These are phyloP conservation scores for Rubia yunnanensis DNA, from an alignment of 257 asterid species.

Conservation along the genomic window DNA sequence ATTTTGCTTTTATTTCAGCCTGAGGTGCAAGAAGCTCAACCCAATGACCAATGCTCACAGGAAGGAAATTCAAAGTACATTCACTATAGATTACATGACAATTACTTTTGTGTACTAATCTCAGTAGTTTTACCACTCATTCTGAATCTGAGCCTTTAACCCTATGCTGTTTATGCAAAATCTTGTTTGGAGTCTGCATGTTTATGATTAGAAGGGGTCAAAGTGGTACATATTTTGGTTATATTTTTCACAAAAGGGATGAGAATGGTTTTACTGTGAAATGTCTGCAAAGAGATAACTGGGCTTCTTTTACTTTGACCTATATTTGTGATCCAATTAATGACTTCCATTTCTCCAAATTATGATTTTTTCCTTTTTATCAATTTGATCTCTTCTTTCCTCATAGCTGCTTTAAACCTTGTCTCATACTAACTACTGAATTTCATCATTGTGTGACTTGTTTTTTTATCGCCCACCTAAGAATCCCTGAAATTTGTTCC, in stretches of 20 bases:
- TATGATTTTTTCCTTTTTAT: not conserved
- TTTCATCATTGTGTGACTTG: not conserved
- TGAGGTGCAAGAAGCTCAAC: slow-evolving; percentile 41
- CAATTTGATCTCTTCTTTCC: no score
- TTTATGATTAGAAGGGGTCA: not conserved
- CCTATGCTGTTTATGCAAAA: no score
- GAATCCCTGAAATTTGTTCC: not conserved
- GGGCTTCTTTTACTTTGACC: not conserved
- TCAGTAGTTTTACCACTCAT: not conserved
- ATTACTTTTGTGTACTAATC: not conserved
- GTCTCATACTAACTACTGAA: not conserved
- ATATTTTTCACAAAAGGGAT: not conserved
- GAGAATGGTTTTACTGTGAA: not conserved
- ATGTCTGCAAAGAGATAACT: no score
- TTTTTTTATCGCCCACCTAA: not conserved
- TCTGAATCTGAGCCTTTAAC: no score
- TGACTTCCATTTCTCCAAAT: not conserved
- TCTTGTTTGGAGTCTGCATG: no score
- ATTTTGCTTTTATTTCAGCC: slow-evolving; percentile 46
- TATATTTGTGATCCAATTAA: not conserved
- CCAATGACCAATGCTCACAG: slow-evolving; percentile 35
- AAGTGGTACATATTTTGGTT: not conserved
- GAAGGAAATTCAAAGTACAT: slow-evolving; percentile 73
- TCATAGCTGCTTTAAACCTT: not conserved
- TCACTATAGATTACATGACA: slow-evolving; percentile 11